phyloP scores from a whole-genome alignment of 2,329 filamentous ascomycete genomes.

The Aspergillus sp. region DNA sequence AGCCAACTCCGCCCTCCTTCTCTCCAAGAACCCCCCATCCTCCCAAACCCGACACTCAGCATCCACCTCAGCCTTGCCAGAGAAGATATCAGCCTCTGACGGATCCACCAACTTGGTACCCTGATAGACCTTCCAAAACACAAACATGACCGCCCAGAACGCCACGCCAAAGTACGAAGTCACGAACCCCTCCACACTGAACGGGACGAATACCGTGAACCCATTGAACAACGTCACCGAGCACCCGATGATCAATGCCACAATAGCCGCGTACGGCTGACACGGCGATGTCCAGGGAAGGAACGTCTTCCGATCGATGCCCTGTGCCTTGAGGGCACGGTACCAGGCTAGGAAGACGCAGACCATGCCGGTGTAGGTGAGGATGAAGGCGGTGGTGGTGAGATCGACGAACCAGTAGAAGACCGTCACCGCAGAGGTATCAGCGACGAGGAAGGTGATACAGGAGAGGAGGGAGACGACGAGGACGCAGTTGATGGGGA shows the following conservation, averaged over 20 bases:
- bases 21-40: conserved; percentile 33
- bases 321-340: conserved; percentile 68
- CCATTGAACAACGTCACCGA: conserved; percentile 67
- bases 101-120: conserved; percentile 32
- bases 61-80: conserved; percentile 38
- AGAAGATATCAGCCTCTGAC: conserved; percentile 32
- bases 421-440: conserved; percentile 63
- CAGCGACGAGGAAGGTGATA: conserved; percentile 71
- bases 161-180: conserved; percentile 53
- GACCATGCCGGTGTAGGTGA: conserved; percentile 63
- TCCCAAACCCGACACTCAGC: conserved; percentile 39
- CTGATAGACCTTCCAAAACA: conserved; percentile 38
- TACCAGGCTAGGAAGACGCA: conserved; percentile 71
- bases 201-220: conserved; percentile 51
- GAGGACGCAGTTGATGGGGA: conserved; percentile 70
- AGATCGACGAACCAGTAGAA: conserved; percentile 71
- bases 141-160: conserved; percentile 47
- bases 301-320: conserved; percentile 61
- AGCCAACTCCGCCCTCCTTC: conserved; percentile 31
- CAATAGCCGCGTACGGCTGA: conserved; percentile 71
- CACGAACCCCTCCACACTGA: conserved; percentile 51
- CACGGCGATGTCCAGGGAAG: conserved; percentile 69
- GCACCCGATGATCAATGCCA: conserved; percentile 56
- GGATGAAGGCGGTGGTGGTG: conserved; percentile 36
- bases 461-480: conserved; percentile 66